These are phyloP conservation scores for Candida pseudocylindracea DNA, from an alignment of 1,139 yeast species.

Conservation along the genomic window DNA sequence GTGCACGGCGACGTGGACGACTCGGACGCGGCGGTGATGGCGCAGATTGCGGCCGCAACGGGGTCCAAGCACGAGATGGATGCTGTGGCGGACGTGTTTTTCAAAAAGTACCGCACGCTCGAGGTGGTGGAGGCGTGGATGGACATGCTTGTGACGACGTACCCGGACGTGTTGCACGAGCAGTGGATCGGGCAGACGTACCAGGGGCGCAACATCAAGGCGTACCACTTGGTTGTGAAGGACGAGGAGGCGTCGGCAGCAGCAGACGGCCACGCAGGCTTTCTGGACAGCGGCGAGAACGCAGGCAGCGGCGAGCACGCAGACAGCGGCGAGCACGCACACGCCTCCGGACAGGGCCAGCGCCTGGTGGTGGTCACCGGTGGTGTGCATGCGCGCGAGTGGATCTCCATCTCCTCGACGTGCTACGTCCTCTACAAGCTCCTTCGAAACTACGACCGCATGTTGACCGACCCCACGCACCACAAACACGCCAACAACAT, in stretches of 20 bases:
- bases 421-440: constrained; percentile 28
- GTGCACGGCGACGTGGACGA: constrained; percentile 2
- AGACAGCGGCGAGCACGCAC: constrained; percentile 5
- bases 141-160: constrained; percentile 28
- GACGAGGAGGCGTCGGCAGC: too few relatives aligned
- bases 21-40: constrained; percentile 2
- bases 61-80: constrained; percentile 1
- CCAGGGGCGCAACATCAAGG: too few relatives aligned
- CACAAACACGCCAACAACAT: constrained; percentile 12
- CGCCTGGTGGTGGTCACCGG: constrained; percentile 63
- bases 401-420: constrained; percentile 61
- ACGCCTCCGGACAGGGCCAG: constrained; percentile 20
- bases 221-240: too few relatives aligned
- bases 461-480: constrained; percentile 26
- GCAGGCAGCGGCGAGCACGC: too few relatives aligned
- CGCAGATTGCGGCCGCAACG: constrained; percentile 6
- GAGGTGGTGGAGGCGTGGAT: constrained; percentile 56
- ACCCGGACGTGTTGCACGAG: constrained; percentile 20
- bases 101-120: constrained; percentile 47
- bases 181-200: too few relatives aligned
- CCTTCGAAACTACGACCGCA: constrained; percentile 5
- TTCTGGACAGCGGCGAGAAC: too few relatives aligned
- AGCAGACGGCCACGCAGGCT: too few relatives aligned
- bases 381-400: constrained; percentile 80
- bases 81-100: constrained; percentile 24